phyloP scores from a whole-genome alignment of 1,139 yeast species.

The Saccharomyces hybrid region DNA sequence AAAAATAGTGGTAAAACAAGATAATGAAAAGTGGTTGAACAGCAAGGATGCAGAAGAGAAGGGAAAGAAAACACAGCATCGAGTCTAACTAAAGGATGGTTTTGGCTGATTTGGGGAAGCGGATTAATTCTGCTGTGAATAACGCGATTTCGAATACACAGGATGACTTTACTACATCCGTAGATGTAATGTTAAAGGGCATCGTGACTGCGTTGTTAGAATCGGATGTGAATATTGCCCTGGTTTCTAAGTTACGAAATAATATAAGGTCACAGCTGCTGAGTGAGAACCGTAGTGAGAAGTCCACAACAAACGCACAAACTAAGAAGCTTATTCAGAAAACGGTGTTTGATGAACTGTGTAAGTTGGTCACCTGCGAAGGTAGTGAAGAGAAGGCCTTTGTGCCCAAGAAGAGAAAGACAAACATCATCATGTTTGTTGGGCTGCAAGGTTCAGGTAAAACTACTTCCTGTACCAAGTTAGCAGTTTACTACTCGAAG shows the following conservation, averaged over 20 bases:
- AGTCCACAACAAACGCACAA: slow-evolving; percentile 37
- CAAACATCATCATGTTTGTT: slow-evolving; percentile 87
- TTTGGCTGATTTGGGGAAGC: slow-evolving; percentile 86
- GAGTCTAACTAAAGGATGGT: slow-evolving; percentile 48
- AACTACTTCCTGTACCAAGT: slow-evolving; percentile 93
- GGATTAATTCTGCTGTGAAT: slow-evolving; percentile 72
- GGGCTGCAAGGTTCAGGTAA: slow-evolving; percentile 99
- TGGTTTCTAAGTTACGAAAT: slow-evolving; percentile 72
- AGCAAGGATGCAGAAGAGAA: background rate
- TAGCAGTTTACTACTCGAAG: slow-evolving; percentile 90
- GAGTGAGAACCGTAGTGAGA: slow-evolving; percentile 23
- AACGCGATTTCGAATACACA: slow-evolving; percentile 58
- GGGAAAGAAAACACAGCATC: background rate
- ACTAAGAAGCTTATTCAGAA: slow-evolving; percentile 81
- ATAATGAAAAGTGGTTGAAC: background rate
- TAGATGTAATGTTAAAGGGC: slow-evolving; percentile 71
- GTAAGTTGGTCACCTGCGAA: slow-evolving; percentile 68
- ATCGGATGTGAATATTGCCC: slow-evolving; percentile 81
- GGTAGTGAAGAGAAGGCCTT: slow-evolving; percentile 54
- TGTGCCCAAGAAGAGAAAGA: slow-evolving; percentile 74
- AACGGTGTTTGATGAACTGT: slow-evolving; percentile 87
- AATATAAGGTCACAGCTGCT: slow-evolving; percentile 56
- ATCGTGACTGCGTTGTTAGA: slow-evolving; percentile 85
- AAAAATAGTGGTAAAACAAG: background rate
- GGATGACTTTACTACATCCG: slow-evolving; percentile 48